These are phyloP conservation scores for Gnomoniopsis smithogilvyi DNA, from an alignment of 2,329 filamentous ascomycete genomes.

Conservation along the genomic window DNA sequence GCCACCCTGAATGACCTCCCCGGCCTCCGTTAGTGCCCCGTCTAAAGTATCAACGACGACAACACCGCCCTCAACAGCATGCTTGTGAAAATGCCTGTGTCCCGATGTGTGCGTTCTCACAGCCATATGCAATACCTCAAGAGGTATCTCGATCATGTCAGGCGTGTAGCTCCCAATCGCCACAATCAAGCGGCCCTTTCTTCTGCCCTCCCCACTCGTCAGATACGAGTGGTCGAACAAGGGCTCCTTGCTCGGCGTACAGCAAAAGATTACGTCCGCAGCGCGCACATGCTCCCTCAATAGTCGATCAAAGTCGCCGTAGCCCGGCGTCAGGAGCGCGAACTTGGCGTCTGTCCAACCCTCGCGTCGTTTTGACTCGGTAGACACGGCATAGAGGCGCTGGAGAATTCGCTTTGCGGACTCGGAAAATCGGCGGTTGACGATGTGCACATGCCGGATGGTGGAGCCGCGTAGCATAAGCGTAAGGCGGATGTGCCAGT, in stretches of 20 bases:
- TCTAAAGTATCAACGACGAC: conserved; percentile 75
- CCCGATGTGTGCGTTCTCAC: conserved; percentile 41
- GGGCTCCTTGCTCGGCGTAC: conserved; percentile 70
- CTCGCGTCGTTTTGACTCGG: conserved; percentile 46
- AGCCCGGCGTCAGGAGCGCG: conserved; percentile 63
- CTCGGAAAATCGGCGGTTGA: conserved; percentile 69
- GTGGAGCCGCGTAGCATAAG: conserved; percentile 68
- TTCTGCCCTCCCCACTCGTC: conserved; percentile 66
- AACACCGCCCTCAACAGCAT: conserved; percentile 60
- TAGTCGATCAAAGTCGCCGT: conserved; percentile 64
- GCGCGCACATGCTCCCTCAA: conserved; percentile 68
- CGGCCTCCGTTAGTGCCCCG: conserved; percentile 77
- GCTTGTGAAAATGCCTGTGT: conserved; percentile 63
- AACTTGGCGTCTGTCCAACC: conserved; percentile 68
- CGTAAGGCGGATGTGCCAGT: conserved; percentile 88
- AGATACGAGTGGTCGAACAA: conserved; percentile 73
- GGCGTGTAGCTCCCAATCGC: conserved; percentile 68
- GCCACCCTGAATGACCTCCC: conserved; percentile 78
- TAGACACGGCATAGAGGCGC: conserved; percentile 42
- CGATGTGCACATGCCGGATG: conserved; percentile 76
- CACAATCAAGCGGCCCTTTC: conserved; percentile 68
- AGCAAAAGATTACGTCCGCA: conserved; percentile 84
- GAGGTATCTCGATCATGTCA: conserved; percentile 79
- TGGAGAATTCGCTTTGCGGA: conserved; percentile 50
- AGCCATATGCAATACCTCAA: conserved; percentile 68